Conservation (phyloP, 257 asterid genomes). For the Penstemon newberryi region DNA sequence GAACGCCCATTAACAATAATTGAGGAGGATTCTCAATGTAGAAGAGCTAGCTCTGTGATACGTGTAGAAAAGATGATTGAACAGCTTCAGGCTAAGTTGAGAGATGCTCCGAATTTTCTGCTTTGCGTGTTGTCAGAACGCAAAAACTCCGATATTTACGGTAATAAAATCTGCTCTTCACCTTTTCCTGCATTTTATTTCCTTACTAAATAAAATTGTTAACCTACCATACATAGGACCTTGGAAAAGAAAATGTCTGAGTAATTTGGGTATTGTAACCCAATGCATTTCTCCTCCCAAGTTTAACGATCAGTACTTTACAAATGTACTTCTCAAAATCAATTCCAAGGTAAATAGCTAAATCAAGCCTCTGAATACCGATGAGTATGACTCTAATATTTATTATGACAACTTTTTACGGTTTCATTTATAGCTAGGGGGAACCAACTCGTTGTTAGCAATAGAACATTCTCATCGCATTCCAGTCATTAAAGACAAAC, state of each 20-base stretch:
- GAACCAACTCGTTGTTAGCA: conserved; percentile 77
- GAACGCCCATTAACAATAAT: conserved; percentile 81
- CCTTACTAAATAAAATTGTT: background rate
- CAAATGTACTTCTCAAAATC: conserved; percentile 88
- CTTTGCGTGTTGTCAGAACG: conserved; percentile 89
- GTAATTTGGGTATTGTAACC: conserved; percentile 67
- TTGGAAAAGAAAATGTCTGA: conserved; percentile 84
- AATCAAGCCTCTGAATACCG: conserved; percentile 15
- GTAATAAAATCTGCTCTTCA: conserved; percentile 39
- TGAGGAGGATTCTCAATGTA: conserved; percentile 73
- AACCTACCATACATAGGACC: conserved; percentile 58
- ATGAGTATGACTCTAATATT: conserved; percentile 15
- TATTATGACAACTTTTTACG: conserved; percentile 9
- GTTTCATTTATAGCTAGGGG: conserved; percentile 67
- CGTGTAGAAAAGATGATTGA: conserved; percentile 92
- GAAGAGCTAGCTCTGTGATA: conserved; percentile 56
- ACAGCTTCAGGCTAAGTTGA: conserved; percentile 58
- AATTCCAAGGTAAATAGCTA: conserved; percentile 68
- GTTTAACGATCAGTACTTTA: conserved; percentile 75
- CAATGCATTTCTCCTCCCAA: conserved; percentile 81
- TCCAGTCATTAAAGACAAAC: conserved; percentile 61
- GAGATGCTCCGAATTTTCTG: conserved; percentile 72
- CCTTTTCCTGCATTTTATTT: conserved; percentile 18
- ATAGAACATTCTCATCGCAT: conserved; percentile 60
- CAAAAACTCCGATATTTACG: conserved; percentile 76